Evolutionary conservation across 2,329 filamentous ascomycete species (phyloP), one percentile per base, ranked within the genome.

Genomic region (Orbilia javanica): DNA sequence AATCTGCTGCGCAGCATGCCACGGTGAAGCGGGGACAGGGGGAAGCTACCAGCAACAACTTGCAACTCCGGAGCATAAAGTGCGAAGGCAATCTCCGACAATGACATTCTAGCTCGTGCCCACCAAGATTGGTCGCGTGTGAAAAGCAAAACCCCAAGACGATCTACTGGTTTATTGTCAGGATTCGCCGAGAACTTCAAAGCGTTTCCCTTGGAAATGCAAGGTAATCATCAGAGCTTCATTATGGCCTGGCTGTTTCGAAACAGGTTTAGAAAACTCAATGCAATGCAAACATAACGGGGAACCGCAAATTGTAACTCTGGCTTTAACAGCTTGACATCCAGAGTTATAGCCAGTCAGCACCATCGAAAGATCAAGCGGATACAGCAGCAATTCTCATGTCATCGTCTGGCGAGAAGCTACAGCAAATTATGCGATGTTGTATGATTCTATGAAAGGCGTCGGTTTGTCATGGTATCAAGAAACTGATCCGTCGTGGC

Each of bases 191-290:
- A 22, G 48, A 63, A 22, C 36, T 68, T 74, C 27, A 52, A 52
- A 68, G 63, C 70, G 42, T 67, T 68, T 65, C 44, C 36, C 52
- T 52, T 63, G 42, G 8, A 57, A 39, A 48, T 52, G 70, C 70
- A 68, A 67, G 70, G 70, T 74, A 53, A 74, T 74, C 70, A 74
- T 74, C 27, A 74, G 62, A 36, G 20, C n/a, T 55, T 64, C 39
- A 27, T 67, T 36, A 36, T 74, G 39, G 63, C 63, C 52, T 68
- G 50, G 48, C 34, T 66, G 69, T 73, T 73, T 73, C 69, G 69
- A 73, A 73, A 73, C 69, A 44, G 50, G 31, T 25, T 15, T 25
- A n/a, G n/a, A 46, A 64, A 39, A 50, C 22, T 25, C 48, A 64
- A 53, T 64, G 46, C 52, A 73, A 74, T 73, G 69, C 69, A 50